Conservation (phyloP, 2,329 filamentous ascomycete species). For the Cladophialophora immunda region DNA sequence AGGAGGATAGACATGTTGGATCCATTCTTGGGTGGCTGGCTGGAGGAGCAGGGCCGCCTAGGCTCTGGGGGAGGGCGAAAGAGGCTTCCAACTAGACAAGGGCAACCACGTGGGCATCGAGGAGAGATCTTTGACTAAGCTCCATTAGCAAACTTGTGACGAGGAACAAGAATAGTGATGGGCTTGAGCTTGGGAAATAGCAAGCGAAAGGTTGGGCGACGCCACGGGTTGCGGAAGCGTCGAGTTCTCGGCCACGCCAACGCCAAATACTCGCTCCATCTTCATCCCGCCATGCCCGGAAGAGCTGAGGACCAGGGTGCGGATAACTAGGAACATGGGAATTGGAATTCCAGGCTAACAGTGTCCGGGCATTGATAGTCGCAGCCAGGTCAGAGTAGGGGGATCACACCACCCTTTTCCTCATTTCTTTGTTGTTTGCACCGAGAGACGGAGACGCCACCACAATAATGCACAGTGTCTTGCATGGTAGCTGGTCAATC, state of each 20-base stretch:
- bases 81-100: conserved; percentile 3
- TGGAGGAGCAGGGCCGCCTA: background rate
- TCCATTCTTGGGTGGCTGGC: background rate
- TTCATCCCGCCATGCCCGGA: background rate
- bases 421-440: background rate
- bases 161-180: background rate
- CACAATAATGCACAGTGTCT: background rate
- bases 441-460: background rate
- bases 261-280: background rate
- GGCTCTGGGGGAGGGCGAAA: background rate
- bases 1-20: background rate
- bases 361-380: background rate
- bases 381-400: background rate
- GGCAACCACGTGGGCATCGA: background rate
- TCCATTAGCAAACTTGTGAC: background rate
- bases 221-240: background rate
- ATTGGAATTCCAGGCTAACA: conserved; percentile 5
- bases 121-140: conserved; percentile 2
- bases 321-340: background rate
- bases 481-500: background rate
- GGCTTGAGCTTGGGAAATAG: background rate
- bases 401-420: background rate
- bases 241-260: background rate
- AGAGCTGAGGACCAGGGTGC: background rate
- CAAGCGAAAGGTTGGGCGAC: background rate